Evolutionary conservation across 73 alveolate genomes (phyloP).

Genomic region (Symbiodinium pilosum): DNA sequence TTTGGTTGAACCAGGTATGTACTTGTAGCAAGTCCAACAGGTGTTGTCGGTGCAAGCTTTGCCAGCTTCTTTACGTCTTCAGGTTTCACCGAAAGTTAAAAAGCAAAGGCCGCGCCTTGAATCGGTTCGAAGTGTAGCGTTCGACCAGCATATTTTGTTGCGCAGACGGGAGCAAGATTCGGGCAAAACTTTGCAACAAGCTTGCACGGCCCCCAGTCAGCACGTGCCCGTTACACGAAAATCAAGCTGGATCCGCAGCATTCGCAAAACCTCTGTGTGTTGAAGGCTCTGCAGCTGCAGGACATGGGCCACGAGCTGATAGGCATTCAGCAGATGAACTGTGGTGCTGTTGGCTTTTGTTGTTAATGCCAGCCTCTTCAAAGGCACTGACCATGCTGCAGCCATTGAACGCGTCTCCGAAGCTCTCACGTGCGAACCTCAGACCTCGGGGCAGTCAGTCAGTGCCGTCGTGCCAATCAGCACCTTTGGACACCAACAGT

Average conservation of each 20-base stretch:
- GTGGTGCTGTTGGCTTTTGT: neutral
- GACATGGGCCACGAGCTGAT: constrained; percentile 20
- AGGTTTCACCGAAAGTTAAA: constrained; percentile 62
- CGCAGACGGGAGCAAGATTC: constrained; percentile 25
- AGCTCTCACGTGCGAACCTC: constrained; percentile 28
- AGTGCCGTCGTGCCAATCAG: too few relatives aligned
- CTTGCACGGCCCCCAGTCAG: neutral
- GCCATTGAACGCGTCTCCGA: constrained; percentile 58
- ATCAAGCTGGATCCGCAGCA: too few relatives aligned
- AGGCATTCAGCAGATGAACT: neutral
- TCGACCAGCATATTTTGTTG: too few relatives aligned
- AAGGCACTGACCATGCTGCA: neutral
- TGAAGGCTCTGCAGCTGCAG: constrained; percentile 13
- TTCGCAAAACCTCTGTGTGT: too few relatives aligned
- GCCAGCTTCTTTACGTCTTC: neutral
- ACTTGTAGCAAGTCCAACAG: neutral
- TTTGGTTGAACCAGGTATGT: neutral
- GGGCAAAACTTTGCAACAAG: constrained; percentile 44
- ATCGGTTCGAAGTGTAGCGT: neutral
- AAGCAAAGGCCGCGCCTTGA: constrained; percentile 48
- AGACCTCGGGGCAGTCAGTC: too few relatives aligned
- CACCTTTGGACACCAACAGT: neutral
- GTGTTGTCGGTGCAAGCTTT: neutral
- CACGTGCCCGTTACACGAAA: neutral
- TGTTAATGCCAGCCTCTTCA: neutral